These are phyloP conservation scores for Penicillium alfredii DNA, from an alignment of 495 filamentous ascomycete species.

Conservation along the genomic window DNA sequence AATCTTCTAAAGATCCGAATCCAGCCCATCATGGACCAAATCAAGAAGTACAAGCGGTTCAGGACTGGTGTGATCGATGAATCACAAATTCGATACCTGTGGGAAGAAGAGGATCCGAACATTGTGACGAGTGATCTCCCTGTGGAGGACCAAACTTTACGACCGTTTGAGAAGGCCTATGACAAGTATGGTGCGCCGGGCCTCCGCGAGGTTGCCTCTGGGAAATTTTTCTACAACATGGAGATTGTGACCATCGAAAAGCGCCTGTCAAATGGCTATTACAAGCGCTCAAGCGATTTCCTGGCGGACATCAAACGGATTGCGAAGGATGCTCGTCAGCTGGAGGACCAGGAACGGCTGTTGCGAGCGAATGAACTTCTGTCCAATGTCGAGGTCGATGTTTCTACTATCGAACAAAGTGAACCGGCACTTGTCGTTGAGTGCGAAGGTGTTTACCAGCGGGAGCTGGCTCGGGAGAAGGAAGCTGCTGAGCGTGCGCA, in stretches of 20 bases:
- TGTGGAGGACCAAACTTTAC: conserved; percentile 48
- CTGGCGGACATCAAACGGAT: conserved; percentile 76
- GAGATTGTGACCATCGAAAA: conserved; percentile 93
- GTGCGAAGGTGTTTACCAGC: conserved; percentile 66
- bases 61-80: conserved; percentile 71
- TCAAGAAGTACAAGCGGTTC: conserved; percentile 83
- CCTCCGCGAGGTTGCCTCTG: conserved; percentile 60
- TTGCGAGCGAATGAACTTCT: conserved; percentile 85
- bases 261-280: conserved; percentile 89
- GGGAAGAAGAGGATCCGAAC: conserved; percentile 76
- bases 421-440: conserved; percentile 60
- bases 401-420: conserved; percentile 58
- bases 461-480: conserved; percentile 65
- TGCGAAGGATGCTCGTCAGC: conserved; percentile 70
- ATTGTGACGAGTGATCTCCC: conserved; percentile 70
- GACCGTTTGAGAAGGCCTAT: conserved; percentile 68
- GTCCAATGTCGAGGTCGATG: conserved; percentile 88
- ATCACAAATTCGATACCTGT: conserved; percentile 66
- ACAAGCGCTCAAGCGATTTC: conserved; percentile 83
- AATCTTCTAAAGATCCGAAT: conserved; percentile 82
- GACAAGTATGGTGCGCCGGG: conserved; percentile 72
- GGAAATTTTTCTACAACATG: conserved; percentile 89
- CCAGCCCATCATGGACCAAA: conserved; percentile 92
- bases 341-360: conserved; percentile 68
- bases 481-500: conserved; percentile 55